Percentiles rank a stretch among this genome's conserved stretches.
Evolutionary conservation across 441 rosid species (phyloP).

Genomic region (Omphalea diandra): DNA sequence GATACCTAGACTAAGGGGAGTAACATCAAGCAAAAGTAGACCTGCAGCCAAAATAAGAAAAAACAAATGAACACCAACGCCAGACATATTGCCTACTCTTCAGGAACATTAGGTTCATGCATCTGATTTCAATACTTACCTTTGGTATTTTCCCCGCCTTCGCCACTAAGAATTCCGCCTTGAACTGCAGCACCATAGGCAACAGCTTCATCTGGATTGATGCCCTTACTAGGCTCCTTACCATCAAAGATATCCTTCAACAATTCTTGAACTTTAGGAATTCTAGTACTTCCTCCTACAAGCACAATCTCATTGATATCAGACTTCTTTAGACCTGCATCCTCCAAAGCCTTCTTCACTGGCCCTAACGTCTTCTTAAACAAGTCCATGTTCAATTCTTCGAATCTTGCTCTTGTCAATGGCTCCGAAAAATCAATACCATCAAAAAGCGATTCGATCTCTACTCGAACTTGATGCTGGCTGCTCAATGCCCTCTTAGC

Average conservation of each 20-base stretch:
- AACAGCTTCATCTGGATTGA: constrained; percentile 65
- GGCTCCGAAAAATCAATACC: constrained; percentile 70
- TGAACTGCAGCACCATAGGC: constrained; percentile 62
- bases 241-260: constrained; percentile 54
- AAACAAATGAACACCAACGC: neutral
- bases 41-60: constrained; percentile 30
- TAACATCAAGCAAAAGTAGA: constrained; percentile 46
- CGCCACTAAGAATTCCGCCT: constrained; percentile 53
- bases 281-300: constrained; percentile 45
- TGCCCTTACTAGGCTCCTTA: constrained; percentile 48
- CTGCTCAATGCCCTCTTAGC: constrained; percentile 56
- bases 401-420: constrained; percentile 55
- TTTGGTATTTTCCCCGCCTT: constrained; percentile 47
- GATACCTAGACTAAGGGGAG: constrained; percentile 56
- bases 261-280: constrained; percentile 43
- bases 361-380: constrained; percentile 58
- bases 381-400: constrained; percentile 63
- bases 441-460: constrained; percentile 53
- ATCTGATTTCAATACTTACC: constrained; percentile 27
- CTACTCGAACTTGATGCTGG: constrained; percentile 57
- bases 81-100: too few relatives aligned
- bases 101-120: too few relatives aligned
- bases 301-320: constrained; percentile 38
- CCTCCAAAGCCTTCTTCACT: constrained; percentile 57
- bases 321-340: constrained; percentile 45